Base-by-base conservation (phyloP, 352 stramenopile species). In the Phytophthora pistaciae region DNA sequence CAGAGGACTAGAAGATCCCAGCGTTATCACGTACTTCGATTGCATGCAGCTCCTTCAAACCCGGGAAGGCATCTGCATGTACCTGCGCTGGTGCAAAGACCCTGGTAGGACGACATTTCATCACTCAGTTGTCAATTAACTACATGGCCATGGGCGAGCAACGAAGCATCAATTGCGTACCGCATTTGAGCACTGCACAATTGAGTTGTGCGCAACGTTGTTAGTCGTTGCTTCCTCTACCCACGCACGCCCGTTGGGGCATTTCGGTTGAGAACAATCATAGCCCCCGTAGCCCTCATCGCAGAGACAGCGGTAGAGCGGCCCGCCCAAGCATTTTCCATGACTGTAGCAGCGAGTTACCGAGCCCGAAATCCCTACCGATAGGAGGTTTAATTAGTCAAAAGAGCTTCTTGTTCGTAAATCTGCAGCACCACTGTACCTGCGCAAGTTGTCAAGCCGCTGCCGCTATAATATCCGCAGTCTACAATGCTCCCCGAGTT, bases 31-130 rank as follows among this genome's bases (percentile, higher is more conserved):
- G 16, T 70, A 94, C 87, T 72, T 54, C 85, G 81, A 56, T 93
- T 85, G 49, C 90, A 96, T 5, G 85, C 81, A 6, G 70, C 64
- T 33, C 90, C 90, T 74, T 91, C 82, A 56, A 96, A 95, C 4
- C 84, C 85, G 4, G 69, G 27, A 40, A 88, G 66, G 69, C 90
- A 96, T 4, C 55, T 68, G 44, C 90, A 96, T 14, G 58, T 60
- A 5, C 88, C 88, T 14, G 77, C 71, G 23, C 67, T 69, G 55
- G 83, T 84, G 64, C 90, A 96, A 1, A 80, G 50, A 14, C 90
- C 90, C 84, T 92, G 29, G 11, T 14, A 44, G 18, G 61, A 44
- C 18, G 42, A 21, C 18, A 59, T 23, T 53, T 18, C 1, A 48
- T 18, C 27, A 33, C 29, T 33, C 29, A 33, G 36, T 8, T 44